phyloP scores from a whole-genome alignment of 176 grass and related monocot genomes.

The Hordeum marinum region DNA sequence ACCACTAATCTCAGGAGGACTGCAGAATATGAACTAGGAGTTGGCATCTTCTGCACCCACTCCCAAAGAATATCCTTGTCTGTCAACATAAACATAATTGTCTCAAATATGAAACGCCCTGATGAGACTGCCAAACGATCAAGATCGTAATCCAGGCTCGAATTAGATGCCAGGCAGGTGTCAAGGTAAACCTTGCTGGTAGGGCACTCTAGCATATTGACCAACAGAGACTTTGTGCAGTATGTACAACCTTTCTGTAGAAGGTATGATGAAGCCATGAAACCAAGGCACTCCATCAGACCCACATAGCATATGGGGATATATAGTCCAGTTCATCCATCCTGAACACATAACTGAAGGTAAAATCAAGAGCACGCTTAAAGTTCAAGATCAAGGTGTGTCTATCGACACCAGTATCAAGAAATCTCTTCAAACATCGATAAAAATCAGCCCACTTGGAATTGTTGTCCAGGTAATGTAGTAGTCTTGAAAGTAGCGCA shows the following conservation, averaged over 20 bases:
- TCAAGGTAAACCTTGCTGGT: conserved; percentile 41
- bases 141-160: background rate
- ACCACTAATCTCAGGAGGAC: conserved; percentile 51
- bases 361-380: conserved; percentile 33
- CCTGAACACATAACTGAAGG: conserved; percentile 20
- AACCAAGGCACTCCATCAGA: conserved; percentile 54
- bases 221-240: conserved; percentile 48
- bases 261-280: conserved; percentile 39
- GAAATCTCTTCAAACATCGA: conserved; percentile 25
- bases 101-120: conserved; percentile 14
- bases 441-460: conserved; percentile 47
- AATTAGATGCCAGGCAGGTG: conserved; percentile 27
- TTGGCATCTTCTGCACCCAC: conserved; percentile 29
- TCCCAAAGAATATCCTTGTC: background rate
- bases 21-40: background rate
- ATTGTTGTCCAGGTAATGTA: background rate
- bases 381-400: conserved; percentile 24
- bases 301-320: conserved; percentile 50
- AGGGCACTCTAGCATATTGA: conserved; percentile 45
- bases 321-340: conserved; percentile 31
- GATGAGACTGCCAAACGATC: background rate
- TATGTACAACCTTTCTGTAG: conserved; percentile 20
- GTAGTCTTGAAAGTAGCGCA: conserved; percentile 18
- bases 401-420: conserved; percentile 38
- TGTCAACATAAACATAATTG: conserved; percentile 17